Evolutionary conservation across 495 filamentous ascomycete species (phyloP), one percentile per base, ranked within the genome.

Genomic region (Talaromyces nanjingensis): DNA sequence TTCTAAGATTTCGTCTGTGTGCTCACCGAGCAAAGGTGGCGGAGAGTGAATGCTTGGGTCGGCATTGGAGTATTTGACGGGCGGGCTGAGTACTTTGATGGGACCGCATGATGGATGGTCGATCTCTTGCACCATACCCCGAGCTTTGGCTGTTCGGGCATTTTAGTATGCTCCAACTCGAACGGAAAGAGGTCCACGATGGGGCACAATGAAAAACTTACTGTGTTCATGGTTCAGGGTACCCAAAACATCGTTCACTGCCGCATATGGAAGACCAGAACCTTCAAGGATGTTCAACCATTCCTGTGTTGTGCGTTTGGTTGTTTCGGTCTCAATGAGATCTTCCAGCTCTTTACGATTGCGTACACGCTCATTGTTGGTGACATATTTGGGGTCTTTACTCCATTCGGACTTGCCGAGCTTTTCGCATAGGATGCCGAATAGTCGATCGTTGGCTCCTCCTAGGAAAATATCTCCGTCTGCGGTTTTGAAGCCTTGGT

Each of bases 51-150:
- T 83, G 16, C 81, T 74, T 0, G 90, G 88, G 64, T 78, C 79
- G 12, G 87, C 84, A 49, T 88, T 80, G 11, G 88, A 92, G 70
- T 88, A 96, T 70, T 97, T 97, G 47, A 97, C 84, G 0, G 92
- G 92, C 29, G 89, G 89, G 67, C 90, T 96, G 27, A 98, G 85
- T 60, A 98, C 69, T 75, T 92, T 92, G 65, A 98, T 90, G 2
- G 86, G 84, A 2, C 94, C 94, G 70, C 92, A 96, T 3, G 79
- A 74, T 2, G 84, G 86, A 71, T 98, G 94, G 1, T 96, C 85
- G 27, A 97, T 78, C 67, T 94, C 90, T 8, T 87, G 83, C 4
- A 98, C 87, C 94, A 98, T 98, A 47, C 86, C 81, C 60, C 94
- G 81, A 25, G 94, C 93, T 58, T 83, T 78, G 2, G 93, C 92